These are phyloP conservation scores for Rutstroemia sydowiana DNA, from an alignment of 2,329 filamentous ascomycete species.

Conservation along the genomic window DNA sequence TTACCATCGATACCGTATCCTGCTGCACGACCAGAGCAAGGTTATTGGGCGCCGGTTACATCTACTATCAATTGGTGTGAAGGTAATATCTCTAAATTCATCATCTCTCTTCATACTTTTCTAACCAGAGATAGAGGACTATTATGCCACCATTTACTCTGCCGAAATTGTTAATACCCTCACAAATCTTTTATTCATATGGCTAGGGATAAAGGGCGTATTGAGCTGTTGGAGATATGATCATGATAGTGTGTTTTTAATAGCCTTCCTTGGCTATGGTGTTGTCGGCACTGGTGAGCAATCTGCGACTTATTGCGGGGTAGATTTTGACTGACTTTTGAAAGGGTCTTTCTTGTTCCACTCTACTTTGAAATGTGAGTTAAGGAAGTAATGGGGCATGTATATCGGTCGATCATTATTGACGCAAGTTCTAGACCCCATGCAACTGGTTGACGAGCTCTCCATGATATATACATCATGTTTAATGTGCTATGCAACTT, in stretches of 20 bases:
- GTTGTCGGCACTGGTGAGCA: constrained; percentile 31
- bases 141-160: constrained; percentile 66
- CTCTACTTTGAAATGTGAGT: constrained; percentile 35
- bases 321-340: background rate
- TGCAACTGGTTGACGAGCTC: constrained; percentile 64
- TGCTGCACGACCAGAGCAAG: constrained; percentile 22
- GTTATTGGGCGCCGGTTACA: constrained; percentile 31
- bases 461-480: constrained; percentile 69
- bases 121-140: constrained; percentile 46
- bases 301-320: background rate
- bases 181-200: constrained; percentile 78
- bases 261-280: constrained; percentile 46
- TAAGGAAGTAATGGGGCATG: background rate
- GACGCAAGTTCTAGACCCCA: too few species aligned
- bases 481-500: constrained; percentile 62
- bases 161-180: constrained; percentile 74
- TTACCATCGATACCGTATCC: constrained; percentile 30
- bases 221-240: constrained; percentile 62
- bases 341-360: constrained; percentile 32
- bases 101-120: background rate
- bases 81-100: constrained; percentile 42
- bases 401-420: too few species aligned
- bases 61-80: constrained; percentile 62
- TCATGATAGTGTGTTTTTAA: constrained; percentile 69
- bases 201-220: constrained; percentile 68